Conservation (phyloP, 75 land plant genomes). For the Selaginella tamariscina region DNA sequence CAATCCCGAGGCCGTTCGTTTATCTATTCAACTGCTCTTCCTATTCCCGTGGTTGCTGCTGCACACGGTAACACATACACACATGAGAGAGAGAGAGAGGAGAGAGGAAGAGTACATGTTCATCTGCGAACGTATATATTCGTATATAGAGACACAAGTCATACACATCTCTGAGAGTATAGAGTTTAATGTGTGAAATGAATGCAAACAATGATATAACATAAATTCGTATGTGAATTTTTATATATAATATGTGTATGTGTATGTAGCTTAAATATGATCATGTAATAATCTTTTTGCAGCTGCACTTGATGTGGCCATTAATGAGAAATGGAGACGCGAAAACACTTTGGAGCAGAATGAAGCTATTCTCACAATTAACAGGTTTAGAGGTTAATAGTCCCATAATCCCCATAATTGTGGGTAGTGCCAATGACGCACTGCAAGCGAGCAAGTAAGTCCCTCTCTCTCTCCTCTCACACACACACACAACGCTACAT, state of each 20-base stretch:
- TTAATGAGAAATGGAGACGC: constrained; percentile 67
- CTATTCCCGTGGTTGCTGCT: constrained; percentile 83
- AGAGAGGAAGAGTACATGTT: neutral
- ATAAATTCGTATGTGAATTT: too few species aligned
- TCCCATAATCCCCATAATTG: constrained; percentile 73
- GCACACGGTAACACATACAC: constrained; percentile 51
- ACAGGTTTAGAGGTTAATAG: constrained; percentile 50
- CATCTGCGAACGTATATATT: neutral
- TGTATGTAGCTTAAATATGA: too few species aligned
- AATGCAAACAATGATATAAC: too few species aligned
- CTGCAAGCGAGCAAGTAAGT: constrained; percentile 78
- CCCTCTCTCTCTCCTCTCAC: neutral
- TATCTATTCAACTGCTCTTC: constrained; percentile 89
- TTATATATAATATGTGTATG: too few species aligned
- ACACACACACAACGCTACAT: neutral
- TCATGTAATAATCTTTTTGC: constrained; percentile 10
- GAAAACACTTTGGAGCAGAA: constrained; percentile 52
- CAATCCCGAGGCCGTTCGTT: constrained; percentile 91
- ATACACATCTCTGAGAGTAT: neutral
- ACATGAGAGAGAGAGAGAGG: neutral
- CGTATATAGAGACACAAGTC: neutral
- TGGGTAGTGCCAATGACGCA: constrained; percentile 73
- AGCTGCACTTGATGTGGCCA: constrained; percentile 81
- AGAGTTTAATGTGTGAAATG: neutral
- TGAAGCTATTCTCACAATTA: constrained; percentile 42